Base-by-base conservation (phyloP, 75 land plant genomes). In the Adiantum capillusveneris region DNA sequence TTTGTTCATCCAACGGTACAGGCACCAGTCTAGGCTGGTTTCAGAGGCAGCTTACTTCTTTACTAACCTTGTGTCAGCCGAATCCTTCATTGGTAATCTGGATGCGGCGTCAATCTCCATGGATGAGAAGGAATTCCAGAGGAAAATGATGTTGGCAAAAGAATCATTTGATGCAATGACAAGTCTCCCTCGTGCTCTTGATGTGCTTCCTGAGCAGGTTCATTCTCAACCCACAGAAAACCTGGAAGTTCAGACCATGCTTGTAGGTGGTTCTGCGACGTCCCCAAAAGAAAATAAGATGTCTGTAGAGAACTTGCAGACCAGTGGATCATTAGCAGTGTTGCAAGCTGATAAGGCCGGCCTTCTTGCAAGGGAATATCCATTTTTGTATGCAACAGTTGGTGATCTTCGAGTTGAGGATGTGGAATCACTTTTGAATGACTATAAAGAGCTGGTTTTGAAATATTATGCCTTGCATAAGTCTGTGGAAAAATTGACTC, bases 11-110 rank as follows among this genome's bases (percentile, higher is more conserved):
- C 87, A 76, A 61, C 53, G 99, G 24, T 95, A 77, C 51, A 79
- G 99, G 62, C 77, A 75, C 43, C 91, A 83, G 48, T 78, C 88
- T 13, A 74, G 99, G 30, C 67, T 95, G 48, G 89, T 87, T 44
- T 71, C 81, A 29, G 99, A 95, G 70, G 79, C 99, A 61, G 81
- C 97, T 34, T 95, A 95, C 46, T 90, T 67, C 68, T 95, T 84
- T 58, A 95, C 99, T 34, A 84, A 86, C 66, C 76, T 95, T 55
- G 89, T 87, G 13, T 95, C 99, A 50, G 93, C 80, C 25, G 92
- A 86, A 51, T 80, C 92, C 19, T 90, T 95, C 64, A 87, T 95
- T 65, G 66, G 70, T 42, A 79, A 78, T 29, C 71, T 95, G 59
- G 81, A 90, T 72, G 97, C 86, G 34, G 34, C 75, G n/a, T 79